These are phyloP conservation scores for Rhizopogon vesiculosus DNA, from an alignment of 768 basidiomycete species.

Conservation along the genomic window DNA sequence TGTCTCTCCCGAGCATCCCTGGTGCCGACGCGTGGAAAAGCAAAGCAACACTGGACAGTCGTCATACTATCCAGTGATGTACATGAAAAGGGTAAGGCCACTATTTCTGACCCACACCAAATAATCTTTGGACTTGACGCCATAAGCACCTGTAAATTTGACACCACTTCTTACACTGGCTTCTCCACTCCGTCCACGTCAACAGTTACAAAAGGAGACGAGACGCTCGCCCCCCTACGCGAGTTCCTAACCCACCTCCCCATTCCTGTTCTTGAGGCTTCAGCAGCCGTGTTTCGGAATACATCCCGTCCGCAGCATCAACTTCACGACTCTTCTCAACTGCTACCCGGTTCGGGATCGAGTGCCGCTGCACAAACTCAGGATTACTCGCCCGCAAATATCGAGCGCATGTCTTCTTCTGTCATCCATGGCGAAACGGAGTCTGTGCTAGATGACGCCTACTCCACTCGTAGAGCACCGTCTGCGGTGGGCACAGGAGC, in stretches of 20 bases:
- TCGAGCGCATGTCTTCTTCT: conserved; percentile 24
- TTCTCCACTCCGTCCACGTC: conserved; percentile 19
- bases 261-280: conserved; percentile 43
- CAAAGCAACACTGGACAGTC: conserved; percentile 69
- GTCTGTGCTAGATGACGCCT: neutral
- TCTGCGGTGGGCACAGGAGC: no score
- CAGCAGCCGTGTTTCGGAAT: conserved; percentile 43
- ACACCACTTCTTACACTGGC: conserved; percentile 36
- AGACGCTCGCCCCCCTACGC: conserved; percentile 46
- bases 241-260: conserved; percentile 48
- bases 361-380: conserved; percentile 15
- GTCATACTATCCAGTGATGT: conserved; percentile 56
- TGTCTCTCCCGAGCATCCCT: conserved; percentile 59
- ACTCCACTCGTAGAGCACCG: neutral
- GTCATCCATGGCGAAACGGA: neutral
- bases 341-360: conserved; percentile 39
- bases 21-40: conserved; percentile 69
- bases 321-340: conserved; percentile 43
- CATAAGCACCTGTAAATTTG: conserved; percentile 36
- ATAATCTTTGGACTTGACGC: conserved; percentile 74
- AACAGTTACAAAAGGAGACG: conserved; percentile 44
- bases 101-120: conserved; percentile 38
- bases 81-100: conserved; percentile 39
- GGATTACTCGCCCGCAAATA: conserved; percentile 37
- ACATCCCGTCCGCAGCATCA: conserved; percentile 32